These are phyloP conservation scores for Aspergillus novofumigatus DNA, from an alignment of 2,329 filamentous ascomycete genomes.

Conservation along the genomic window DNA sequence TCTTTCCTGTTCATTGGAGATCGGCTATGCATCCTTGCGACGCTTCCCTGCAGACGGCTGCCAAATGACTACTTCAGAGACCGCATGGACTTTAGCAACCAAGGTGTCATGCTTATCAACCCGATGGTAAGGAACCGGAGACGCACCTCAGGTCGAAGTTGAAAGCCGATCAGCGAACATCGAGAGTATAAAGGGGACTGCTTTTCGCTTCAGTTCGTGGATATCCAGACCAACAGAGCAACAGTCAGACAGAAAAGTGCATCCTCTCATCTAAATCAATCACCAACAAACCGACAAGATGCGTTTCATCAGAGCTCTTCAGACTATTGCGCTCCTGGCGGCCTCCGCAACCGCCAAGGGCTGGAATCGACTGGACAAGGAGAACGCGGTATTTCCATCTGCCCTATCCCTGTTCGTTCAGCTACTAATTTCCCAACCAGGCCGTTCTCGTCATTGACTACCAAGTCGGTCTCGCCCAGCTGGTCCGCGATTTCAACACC, in stretches of 20 bases:
- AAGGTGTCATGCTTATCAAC: background rate
- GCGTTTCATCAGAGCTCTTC: constrained; percentile 23
- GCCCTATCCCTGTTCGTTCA: background rate
- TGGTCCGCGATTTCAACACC: constrained; percentile 63
- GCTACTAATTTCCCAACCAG: constrained; percentile 2
- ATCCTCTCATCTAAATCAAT: background rate
- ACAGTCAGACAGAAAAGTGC: background rate
- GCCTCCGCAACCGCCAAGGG: constrained; percentile 16
- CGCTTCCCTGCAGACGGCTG: background rate
- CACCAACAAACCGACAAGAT: background rate
- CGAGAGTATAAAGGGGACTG: background rate
- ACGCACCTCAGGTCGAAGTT: background rate
- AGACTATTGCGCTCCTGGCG: constrained; percentile 14
- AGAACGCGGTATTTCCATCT: constrained; percentile 18
- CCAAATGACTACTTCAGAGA: no score
- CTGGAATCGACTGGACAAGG: constrained; percentile 25
- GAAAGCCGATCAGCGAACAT: background rate
- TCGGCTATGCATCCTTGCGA: background rate
- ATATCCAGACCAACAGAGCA: background rate
- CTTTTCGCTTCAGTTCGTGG: background rate
- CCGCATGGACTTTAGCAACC: background rate
- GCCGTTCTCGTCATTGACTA: constrained; percentile 30
- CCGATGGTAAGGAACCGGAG: background rate
- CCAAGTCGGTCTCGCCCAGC: constrained; percentile 33
- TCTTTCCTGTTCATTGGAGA: background rate